Evolutionary conservation across 257 asterid genomes (phyloP).

Genomic region (Nicotiana knightiana): DNA sequence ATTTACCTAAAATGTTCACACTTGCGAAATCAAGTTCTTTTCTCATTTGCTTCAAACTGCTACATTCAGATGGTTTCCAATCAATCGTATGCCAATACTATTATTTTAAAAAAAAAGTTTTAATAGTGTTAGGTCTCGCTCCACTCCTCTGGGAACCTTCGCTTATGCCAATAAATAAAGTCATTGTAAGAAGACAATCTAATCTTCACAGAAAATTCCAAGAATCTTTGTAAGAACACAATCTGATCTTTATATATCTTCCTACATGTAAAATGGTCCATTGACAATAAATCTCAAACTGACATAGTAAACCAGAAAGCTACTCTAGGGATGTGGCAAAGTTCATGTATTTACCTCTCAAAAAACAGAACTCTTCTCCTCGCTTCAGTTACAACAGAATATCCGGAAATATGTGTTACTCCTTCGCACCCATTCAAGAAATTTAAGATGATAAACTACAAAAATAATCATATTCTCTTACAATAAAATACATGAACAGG

Average conservation of each 20-base stretch:
- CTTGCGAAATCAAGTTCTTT: too few relatives aligned
- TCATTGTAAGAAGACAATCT: neutral
- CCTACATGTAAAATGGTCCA: neutral
- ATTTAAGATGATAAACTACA: neutral
- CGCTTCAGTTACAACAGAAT: neutral
- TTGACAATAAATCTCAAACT: neutral
- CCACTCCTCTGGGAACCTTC: too few relatives aligned
- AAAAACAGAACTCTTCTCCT: neutral
- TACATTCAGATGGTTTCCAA: neutral
- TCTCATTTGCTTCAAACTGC: too few relatives aligned
- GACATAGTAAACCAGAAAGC: neutral
- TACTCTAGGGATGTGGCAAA: neutral
- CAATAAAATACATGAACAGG: constrained; percentile 1
- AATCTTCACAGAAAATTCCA: neutral
- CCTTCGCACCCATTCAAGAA: neutral
- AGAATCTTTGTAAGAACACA: neutral
- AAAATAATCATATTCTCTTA: neutral
- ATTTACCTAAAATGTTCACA: too few relatives aligned
- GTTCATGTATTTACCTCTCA: neutral
- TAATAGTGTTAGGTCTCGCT: too few relatives aligned
- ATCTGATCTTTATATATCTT: neutral
- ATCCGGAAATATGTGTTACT: neutral
- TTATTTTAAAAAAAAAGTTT: too few relatives aligned
- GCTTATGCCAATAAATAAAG: too few relatives aligned
- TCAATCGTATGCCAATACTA: neutral